Evolutionary conservation across 495 filamentous ascomycete species (phyloP), one percentile per base, ranked within the genome.

Genomic region (Aeminium ludgeri): DNA sequence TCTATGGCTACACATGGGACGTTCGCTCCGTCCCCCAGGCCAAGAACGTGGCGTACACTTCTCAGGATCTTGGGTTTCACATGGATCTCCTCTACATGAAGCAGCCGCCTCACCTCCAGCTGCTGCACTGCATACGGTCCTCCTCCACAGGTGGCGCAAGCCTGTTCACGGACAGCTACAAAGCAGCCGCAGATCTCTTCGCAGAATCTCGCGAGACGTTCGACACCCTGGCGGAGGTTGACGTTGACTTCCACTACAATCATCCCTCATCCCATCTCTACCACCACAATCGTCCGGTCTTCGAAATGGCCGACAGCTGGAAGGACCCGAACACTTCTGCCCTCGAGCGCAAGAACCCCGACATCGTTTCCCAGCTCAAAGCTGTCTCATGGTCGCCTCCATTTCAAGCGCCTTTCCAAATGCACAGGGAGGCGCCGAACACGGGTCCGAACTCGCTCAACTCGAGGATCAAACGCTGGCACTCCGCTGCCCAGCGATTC

Each of bases 41-140:
- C 30, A 83, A 82, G 55, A 96, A 96, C 50, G 76, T 96, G 6
- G 87, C 87, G 1, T 93, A 96, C 61, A 94, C 86, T 3, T 73
- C 64, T 54, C 63, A 74, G 32, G 73, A 73, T 49, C 73, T 94
- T 1, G 81, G 79, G 13, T 72, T 89, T 29, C 87, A 96, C 59
- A 87, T 92, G 78, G 87, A 96, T 52, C 69, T 94, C 20, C 67
- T 92, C 40, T 96, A 96, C 64, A 78, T 87, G 65, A 61, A 67
- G 11, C 70, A 80, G 18, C 72, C 82, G 7, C 87, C 87, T 0
- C 72, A 74, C 15, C 67, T 84, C 41, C 87, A 96, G 60, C 62
- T 94, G 13, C 68, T 96, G 4, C 87, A 94, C 56, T 93, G 86
- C 49, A 58, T 94, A 16, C 64, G 76, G 45, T 86, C 86, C 53